phyloP scores from a whole-genome alignment of 2,329 filamentous ascomycete species.

The Colletotrichum magnum region DNA sequence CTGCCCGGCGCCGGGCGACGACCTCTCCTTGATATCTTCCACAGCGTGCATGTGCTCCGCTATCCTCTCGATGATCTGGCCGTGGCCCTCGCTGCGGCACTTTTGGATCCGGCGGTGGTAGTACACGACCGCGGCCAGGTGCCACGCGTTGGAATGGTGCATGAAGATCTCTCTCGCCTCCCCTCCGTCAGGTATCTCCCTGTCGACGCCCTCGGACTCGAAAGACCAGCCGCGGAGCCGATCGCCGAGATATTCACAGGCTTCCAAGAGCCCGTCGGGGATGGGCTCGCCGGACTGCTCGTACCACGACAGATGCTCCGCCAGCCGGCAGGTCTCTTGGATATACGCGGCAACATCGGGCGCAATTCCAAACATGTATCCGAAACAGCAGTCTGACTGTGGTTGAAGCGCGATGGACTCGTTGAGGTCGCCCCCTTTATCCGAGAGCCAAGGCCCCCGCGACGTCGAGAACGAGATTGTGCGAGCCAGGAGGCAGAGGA shows the following conservation, averaged over 20 bases:
- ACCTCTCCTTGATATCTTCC: slow-evolving; percentile 19
- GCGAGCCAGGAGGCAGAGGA: slow-evolving; percentile 9
- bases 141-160: slow-evolving; percentile 23
- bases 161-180: slow-evolving; percentile 1
- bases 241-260: slow-evolving; percentile 11
- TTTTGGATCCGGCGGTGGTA: slow-evolving; percentile 22
- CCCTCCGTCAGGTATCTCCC: background rate
- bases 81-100: slow-evolving; percentile 5
- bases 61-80: background rate
- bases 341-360: background rate
- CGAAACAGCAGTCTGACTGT: slow-evolving; percentile 6
- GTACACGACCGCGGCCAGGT: background rate
- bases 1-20: background rate
- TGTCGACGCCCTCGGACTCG: background rate
- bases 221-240: slow-evolving; percentile 4
- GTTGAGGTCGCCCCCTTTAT: background rate
- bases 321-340: slow-evolving; percentile 9
- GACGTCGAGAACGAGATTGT: slow-evolving; percentile 8
- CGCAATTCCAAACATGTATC: slow-evolving; percentile 24
- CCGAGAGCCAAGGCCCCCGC: background rate
- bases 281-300: slow-evolving; percentile 6
- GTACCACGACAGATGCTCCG: slow-evolving; percentile 19
- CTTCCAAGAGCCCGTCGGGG: slow-evolving; percentile 8
- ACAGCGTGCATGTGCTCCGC: slow-evolving; percentile 23
- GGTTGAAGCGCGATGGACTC: background rate